A percentile compares a stretch with the other conserved stretches of the same genome.
These are phyloP conservation scores for Pulveroboletus sp. DNA, from an alignment of 768 basidiomycete genomes.

Conservation along the genomic window DNA sequence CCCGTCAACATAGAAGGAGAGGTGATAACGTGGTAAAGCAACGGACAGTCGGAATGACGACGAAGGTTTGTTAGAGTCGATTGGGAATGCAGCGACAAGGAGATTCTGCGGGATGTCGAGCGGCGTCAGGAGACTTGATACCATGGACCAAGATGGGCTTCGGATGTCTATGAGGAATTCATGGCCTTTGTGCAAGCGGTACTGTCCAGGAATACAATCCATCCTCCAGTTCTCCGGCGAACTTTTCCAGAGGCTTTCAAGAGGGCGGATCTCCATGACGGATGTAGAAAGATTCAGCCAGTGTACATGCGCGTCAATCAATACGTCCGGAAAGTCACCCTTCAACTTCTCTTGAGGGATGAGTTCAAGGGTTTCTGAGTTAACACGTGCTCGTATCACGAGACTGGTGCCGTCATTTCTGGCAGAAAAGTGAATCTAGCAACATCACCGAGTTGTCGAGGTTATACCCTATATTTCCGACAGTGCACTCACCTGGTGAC, in stretches of 20 bases:
- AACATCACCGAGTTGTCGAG: background rate
- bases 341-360: slow-evolving; percentile 20
- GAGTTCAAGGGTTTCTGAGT: slow-evolving; percentile 15
- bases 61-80: background rate
- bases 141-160: slow-evolving; percentile 26
- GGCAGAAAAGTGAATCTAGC: slow-evolving; percentile 24
- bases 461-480: background rate
- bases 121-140: slow-evolving; percentile 20
- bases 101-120: slow-evolving; percentile 24
- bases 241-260: slow-evolving; percentile 20
- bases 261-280: slow-evolving; percentile 27
- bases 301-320: slow-evolving; percentile 24
- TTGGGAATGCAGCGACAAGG: slow-evolving; percentile 11
- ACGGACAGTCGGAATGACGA: slow-evolving; percentile 20
- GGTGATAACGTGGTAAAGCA: slow-evolving; percentile 36
- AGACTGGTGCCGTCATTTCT: slow-evolving; percentile 6
- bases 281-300: slow-evolving; percentile 28
- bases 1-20: slow-evolving; percentile 37
- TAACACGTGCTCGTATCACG: slow-evolving; percentile 13
- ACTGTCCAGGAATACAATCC: slow-evolving; percentile 4
- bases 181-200: slow-evolving; percentile 5
- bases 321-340: slow-evolving; percentile 22
- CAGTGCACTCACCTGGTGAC: slow-evolving; percentile 15
- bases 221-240: slow-evolving; percentile 28
- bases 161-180: slow-evolving; percentile 24